Base-by-base conservation (phyloP, 2,329 filamentous ascomycete genomes). In the Calonectria pteridis region DNA sequence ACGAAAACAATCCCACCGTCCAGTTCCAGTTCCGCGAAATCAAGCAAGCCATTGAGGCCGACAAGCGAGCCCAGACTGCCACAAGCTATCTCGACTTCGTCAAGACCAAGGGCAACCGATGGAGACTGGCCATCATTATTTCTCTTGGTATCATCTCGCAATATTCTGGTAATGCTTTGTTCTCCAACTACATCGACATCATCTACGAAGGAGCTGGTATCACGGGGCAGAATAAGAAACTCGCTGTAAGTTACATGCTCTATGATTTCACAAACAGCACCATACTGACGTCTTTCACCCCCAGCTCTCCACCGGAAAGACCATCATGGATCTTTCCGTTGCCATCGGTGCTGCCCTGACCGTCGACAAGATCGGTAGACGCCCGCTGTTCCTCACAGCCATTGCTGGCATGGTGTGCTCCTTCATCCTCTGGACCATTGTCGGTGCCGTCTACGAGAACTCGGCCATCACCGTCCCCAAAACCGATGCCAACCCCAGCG, bases 11-110 rank as follows among this genome's bases (percentile, higher is more conserved):
- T 78, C 82, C 89, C 4, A 90, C 90, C 1, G 93, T 94, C 10
- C 89, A 92, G 78, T 92, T 92, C 81, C 91, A 94, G 81, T 93
- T 88, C 81, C 88, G 88, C 66, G 92, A 94, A 84, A 94, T 94
- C 83, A 89, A 89, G 78, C 88, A 92, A 79, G 92, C 91, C 16
- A 89, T 94, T 70, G 84, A 85, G 67, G 84, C 91, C 73, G 92
- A 94, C 79, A 88, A 88, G 75, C 82, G 87, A 66, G 85, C 85
- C 70, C 84, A 86, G 72, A 86, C 82, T 67, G 83, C 85, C 11
- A 89, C 88, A 59, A 88, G 85, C 73, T 94, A 92, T 81, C 75
- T 89, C 20, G 91, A 93, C 80, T 92, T 94, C 77, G 77, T 93
- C 77, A 85, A 84, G 75, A 93, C 92, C 31, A 88, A 86, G 78